Conservation (phyloP, 78 protist species). For the Dictyostelium purpureum region DNA sequence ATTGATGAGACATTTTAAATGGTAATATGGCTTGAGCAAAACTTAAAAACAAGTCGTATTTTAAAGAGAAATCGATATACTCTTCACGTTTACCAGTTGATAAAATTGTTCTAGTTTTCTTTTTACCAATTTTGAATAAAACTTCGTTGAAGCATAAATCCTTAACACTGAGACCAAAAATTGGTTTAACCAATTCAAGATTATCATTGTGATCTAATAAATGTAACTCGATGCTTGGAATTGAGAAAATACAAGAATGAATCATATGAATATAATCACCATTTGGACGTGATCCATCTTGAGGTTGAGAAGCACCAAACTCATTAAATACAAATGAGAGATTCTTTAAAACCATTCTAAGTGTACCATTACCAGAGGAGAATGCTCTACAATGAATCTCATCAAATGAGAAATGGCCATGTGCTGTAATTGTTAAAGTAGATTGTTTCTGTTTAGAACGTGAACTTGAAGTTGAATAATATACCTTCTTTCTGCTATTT, state of each 20-base stretch:
- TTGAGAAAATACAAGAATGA: constrained; percentile 66
- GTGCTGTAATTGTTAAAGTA: constrained; percentile 31
- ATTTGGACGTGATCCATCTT: constrained; percentile 48
- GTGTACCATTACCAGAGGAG: constrained; percentile 41
- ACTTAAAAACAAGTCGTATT: constrained; percentile 57
- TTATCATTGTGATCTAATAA: constrained; percentile 9
- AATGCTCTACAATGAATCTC: constrained; percentile 63
- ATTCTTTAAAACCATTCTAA: constrained; percentile 59
- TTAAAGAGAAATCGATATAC: constrained; percentile 60
- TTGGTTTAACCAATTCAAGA: constrained; percentile 3
- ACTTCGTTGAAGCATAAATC: constrained; percentile 58
- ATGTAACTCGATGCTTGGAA: constrained; percentile 59
- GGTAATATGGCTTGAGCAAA: constrained; percentile 44
- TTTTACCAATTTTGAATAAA: constrained; percentile 61
- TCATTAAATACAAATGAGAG: constrained; percentile 71
- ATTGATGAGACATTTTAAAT: constrained; percentile 77
- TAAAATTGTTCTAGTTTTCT: constrained; percentile 33
- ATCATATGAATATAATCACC: constrained; percentile 75
- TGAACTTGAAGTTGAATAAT: constrained; percentile 1
- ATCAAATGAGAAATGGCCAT: constrained; percentile 78
- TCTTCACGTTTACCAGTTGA: constrained; percentile 69
- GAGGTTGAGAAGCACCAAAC: constrained; percentile 24
- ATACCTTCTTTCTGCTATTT: not conserved
- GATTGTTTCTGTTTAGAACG: not conserved
- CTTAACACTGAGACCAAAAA: constrained; percentile 24